phyloP scores from a whole-genome alignment of 2,329 filamentous ascomycete genomes.

The Thielaviopsis populi region DNA sequence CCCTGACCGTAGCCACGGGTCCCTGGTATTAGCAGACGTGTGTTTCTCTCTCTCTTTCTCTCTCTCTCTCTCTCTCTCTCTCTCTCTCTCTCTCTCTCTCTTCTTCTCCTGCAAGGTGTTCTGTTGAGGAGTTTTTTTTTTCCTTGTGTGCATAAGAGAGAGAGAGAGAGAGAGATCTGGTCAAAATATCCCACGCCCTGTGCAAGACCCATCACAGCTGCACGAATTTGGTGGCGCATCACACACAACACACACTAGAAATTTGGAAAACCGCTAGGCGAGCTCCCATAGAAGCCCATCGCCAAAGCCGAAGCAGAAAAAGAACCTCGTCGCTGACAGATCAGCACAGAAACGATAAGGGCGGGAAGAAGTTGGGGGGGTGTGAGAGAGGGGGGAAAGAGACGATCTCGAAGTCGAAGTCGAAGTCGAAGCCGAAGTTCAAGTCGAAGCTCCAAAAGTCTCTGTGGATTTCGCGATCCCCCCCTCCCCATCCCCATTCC shows the following conservation, averaged over 20 bases:
- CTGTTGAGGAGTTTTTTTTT: no score
- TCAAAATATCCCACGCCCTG: no score
- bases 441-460: not conserved
- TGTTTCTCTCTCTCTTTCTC: not conserved
- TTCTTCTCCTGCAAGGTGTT: not conserved
- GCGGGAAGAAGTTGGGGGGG: not conserved
- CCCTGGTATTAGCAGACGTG: not conserved
- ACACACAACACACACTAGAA: not conserved
- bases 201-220: no score
- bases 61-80: no score
- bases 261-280: not conserved
- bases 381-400: not conserved
- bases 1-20: not conserved
- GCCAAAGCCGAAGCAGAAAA: not conserved
- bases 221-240: not conserved
- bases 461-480: no score
- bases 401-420: constrained; percentile 2
- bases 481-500: no score
- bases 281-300: not conserved
- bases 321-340: not conserved
- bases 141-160: no score
- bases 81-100: not conserved
- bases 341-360: not conserved
- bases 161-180: no score
- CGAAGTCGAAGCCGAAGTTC: not conserved